Base-by-base conservation (phyloP, 768 basidiomycete genomes). In the Sistotremastrum suecicum region DNA sequence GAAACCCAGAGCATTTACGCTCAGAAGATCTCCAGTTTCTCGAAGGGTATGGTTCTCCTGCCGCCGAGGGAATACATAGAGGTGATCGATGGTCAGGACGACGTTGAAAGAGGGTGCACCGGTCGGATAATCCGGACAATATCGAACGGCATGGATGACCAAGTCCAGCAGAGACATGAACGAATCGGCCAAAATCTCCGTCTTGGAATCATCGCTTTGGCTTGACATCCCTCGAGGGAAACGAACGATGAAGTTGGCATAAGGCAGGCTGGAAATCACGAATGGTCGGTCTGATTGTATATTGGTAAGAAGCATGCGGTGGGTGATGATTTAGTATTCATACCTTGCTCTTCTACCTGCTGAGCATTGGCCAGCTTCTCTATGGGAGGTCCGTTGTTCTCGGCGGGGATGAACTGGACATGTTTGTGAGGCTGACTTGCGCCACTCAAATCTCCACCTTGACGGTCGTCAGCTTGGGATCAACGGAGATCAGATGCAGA, bases 371-470 rank as follows among this genome's bases (percentile, higher is more conserved):
- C 80, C 44, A 89, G 67, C 46, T 61, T 65, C 60, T 92, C 90
- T 29, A 91, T 69, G 0, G 91, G 91, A 9, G 85, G 83, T 1
- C 77, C 82, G 34, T 72, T 71, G 33, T 68, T 65, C 7, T 72
- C 71, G 11, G 76, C 56, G 34, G 86, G 80, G 34, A 92, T 61
- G 51, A 92, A 80, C 59, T 94, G 90, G n/a, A 92, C 52, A 58
- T 95, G 91, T 56, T 92, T 89, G 63, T 92, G 89, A 2, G 73
- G 68, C 63, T 95, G 91, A 58, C 87, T 90, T 7, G 91, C 89
- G 30, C 90, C 90, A 47, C 84, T 87, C 45, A 69, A 66, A 31
- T 75, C 68, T 5, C 86, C 86, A 53, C 84, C 85, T 87, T 39
- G 10, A 45, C 48, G 28, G 37, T 10, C 6, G 36, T 41, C 3